A percentile compares a stretch with the other conserved stretches of the same genome.
Evolutionary conservation across 257 asterid genomes (phyloP).

Genomic region (Eustoma russellianum): DNA sequence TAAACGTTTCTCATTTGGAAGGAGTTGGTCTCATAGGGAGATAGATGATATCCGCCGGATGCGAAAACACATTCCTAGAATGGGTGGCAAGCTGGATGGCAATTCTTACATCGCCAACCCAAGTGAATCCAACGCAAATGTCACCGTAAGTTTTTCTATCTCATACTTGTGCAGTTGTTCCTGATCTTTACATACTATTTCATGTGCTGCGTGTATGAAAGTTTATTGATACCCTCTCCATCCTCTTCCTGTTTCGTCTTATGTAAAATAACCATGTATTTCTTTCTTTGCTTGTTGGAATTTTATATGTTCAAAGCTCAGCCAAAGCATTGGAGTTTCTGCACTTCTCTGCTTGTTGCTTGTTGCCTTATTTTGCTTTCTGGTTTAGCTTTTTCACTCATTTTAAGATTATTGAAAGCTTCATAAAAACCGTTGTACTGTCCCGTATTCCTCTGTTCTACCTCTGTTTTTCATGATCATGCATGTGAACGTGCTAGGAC

Average conservation of each 20-base stretch:
- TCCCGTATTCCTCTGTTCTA: background rate
- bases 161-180: background rate
- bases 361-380: too few relatives aligned
- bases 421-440: background rate
- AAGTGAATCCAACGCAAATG: conserved; percentile 64
- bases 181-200: background rate
- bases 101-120: conserved; percentile 68
- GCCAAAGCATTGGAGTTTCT: too few relatives aligned
- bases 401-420: background rate
- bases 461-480: too few relatives aligned
- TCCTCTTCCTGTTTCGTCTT: too few relatives aligned
- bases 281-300: background rate
- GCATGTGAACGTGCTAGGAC: too few relatives aligned
- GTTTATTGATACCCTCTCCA: too few relatives aligned
- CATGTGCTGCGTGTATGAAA: too few relatives aligned
- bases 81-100: conserved; percentile 68
- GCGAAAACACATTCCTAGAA: conserved; percentile 63
- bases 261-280: background rate
- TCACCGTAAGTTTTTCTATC: conserved; percentile 54
- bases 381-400: background rate
- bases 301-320: background rate
- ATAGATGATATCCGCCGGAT: conserved; percentile 62
- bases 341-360: too few relatives aligned
- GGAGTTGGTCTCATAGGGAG: conserved; percentile 49
- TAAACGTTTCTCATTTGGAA: conserved; percentile 73